These are phyloP conservation scores for Straminergon stramineum DNA, from an alignment of 225 moss, liverwort and hornwort species.

Conservation along the genomic window DNA sequence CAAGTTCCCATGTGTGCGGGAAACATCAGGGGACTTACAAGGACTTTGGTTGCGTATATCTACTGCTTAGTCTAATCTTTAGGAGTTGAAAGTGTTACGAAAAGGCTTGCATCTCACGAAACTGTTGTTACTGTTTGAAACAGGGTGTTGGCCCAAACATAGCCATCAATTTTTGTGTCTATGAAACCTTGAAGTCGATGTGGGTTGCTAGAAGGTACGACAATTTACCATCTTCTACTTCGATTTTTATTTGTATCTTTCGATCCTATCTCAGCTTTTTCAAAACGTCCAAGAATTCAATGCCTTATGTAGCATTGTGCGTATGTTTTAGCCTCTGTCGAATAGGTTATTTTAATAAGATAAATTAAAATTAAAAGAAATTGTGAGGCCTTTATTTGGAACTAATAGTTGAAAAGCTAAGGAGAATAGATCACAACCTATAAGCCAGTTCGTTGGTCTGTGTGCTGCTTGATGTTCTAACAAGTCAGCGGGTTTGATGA, in stretches of 20 bases:
- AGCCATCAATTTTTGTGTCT: slow-evolving; percentile 98
- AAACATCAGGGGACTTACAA: not conserved
- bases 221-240: not conserved
- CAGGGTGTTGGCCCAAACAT: slow-evolving; percentile 99
- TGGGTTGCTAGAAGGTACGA: slow-evolving; percentile 75
- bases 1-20: not conserved
- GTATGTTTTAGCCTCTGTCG: not conserved
- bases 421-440: not conserved
- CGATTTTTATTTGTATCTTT: not conserved
- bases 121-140: not conserved
- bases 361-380: not conserved
- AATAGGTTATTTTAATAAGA: not conserved
- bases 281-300: not conserved
- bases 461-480: not conserved
- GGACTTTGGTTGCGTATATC: not conserved
- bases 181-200: slow-evolving; percentile 89
- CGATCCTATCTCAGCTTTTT: not conserved
- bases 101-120: not conserved
- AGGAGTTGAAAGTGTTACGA: not conserved
- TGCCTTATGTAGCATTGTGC: not conserved
- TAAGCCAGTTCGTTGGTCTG: not conserved
- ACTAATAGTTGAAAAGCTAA: not conserved
- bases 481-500: not conserved
- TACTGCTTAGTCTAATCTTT: not conserved
- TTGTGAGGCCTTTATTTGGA: not conserved